These are phyloP conservation scores for Chalara sp. DNA, from an alignment of 2,329 filamentous ascomycete species.

Conservation along the genomic window DNA sequence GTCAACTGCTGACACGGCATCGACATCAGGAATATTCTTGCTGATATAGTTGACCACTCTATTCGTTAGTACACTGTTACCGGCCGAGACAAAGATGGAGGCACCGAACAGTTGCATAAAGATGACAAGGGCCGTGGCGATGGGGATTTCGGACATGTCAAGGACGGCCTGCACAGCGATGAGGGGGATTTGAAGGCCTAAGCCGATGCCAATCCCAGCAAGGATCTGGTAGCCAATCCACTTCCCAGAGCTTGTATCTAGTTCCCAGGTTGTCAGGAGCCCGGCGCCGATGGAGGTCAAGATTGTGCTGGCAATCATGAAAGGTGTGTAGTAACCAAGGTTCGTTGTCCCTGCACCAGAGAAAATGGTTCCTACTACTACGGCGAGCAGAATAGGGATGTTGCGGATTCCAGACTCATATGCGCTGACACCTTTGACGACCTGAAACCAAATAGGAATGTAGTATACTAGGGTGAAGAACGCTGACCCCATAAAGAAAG, in stretches of 20 bases:
- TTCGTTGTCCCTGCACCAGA: slow-evolving; percentile 25
- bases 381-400: slow-evolving; percentile 17
- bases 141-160: slow-evolving; percentile 31
- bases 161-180: slow-evolving; percentile 24
- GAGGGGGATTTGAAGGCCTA: slow-evolving; percentile 23
- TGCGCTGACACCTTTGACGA: slow-evolving; percentile 11
- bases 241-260: slow-evolving; percentile 30
- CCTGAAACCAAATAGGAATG: slow-evolving; percentile 23
- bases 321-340: slow-evolving; percentile 26
- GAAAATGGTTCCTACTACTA: slow-evolving; percentile 24
- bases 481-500: slow-evolving; percentile 20
- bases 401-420: slow-evolving; percentile 16
- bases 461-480: slow-evolving; percentile 29
- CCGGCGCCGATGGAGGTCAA: slow-evolving; percentile 16
- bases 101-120: slow-evolving; percentile 37
- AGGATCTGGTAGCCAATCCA: slow-evolving; percentile 41
- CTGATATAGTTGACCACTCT: slow-evolving; percentile 19
- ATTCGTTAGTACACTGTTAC: slow-evolving; percentile 35
- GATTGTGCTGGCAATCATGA: slow-evolving; percentile 13
- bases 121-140: slow-evolving; percentile 36
- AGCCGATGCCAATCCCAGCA: slow-evolving; percentile 19
- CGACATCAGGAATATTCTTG: slow-evolving; percentile 15
- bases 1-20: slow-evolving; percentile 19
- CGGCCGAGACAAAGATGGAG: slow-evolving; percentile 40
- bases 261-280: slow-evolving; percentile 28